phyloP scores from a whole-genome alignment of 257 asterid genomes.

The Salvia miltiorrhiza region DNA sequence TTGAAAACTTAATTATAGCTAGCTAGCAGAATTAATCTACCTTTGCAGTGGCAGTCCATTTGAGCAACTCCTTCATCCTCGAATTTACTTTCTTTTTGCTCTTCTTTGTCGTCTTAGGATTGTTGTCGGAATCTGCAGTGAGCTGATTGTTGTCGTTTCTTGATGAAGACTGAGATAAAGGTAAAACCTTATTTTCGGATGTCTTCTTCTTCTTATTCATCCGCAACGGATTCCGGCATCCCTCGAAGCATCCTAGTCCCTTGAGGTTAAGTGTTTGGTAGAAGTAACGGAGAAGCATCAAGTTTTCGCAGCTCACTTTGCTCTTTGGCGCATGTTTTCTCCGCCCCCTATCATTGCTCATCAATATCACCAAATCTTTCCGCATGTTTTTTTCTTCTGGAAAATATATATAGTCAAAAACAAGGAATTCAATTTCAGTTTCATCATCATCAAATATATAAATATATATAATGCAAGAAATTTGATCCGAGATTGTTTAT shows the following conservation, averaged over 20 bases:
- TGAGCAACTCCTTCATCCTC: constrained; percentile 66
- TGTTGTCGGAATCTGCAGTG: constrained; percentile 27
- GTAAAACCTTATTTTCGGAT: constrained; percentile 55
- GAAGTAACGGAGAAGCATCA: constrained; percentile 29
- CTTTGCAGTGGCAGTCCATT: constrained; percentile 74
- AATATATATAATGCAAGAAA: not conserved
- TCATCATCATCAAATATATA: not conserved
- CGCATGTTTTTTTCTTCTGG: constrained; percentile 23
- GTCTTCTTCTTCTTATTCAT: constrained; percentile 41
- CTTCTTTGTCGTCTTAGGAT: constrained; percentile 43
- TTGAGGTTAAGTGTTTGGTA: constrained; percentile 39
- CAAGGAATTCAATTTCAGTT: not conserved
- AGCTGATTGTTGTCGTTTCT: not conserved
- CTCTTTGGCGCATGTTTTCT: constrained; percentile 17
- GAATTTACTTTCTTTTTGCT: constrained; percentile 39
- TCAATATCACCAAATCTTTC: not conserved
- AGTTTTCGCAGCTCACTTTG: constrained; percentile 33
- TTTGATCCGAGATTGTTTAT: not conserved
- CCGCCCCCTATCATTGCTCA: not conserved
- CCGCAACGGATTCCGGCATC: constrained; percentile 36
- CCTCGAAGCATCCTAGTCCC: constrained; percentile 24
- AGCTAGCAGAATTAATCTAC: too few relatives aligned
- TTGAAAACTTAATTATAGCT: too few relatives aligned
- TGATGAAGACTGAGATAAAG: constrained; percentile 27
- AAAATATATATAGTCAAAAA: not conserved